Percentiles rank a stretch among this genome's conserved stretches.
These are phyloP conservation scores for Talaromyces sp. DNA, from an alignment of 2,329 filamentous ascomycete genomes.

Conservation along the genomic window DNA sequence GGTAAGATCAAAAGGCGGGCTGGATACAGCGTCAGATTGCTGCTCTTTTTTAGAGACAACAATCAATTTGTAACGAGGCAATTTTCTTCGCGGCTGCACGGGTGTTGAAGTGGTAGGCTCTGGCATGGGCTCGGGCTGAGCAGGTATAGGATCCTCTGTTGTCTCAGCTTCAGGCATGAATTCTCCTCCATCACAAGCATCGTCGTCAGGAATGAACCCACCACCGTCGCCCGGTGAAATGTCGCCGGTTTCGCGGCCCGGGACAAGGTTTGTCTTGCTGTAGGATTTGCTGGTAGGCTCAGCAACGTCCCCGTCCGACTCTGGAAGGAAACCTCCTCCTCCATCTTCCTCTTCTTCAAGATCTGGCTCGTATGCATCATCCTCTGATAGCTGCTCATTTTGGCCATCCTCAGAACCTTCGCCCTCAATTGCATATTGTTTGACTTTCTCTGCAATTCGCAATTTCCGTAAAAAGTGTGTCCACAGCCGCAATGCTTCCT, in stretches of 20 bases:
- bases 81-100: neutral
- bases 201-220: neutral
- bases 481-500: conserved; percentile 51
- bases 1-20: neutral
- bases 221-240: neutral
- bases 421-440: conserved; percentile 44
- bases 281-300: neutral
- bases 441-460: conserved; percentile 67
- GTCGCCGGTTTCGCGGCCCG: conserved; percentile 5
- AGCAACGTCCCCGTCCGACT: conserved; percentile 9
- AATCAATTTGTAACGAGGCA: conserved; percentile 6
- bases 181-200: neutral
- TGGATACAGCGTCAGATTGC: neutral
- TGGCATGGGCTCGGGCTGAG: neutral
- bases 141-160: neutral
- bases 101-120: neutral
- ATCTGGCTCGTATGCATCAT: conserved; percentile 12
- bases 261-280: neutral
- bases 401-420: conserved; percentile 30
- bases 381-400: conserved; percentile 30
- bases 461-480: conserved; percentile 57
- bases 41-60: neutral
- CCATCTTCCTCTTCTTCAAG: neutral
- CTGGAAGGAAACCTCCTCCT: conserved; percentile 25
- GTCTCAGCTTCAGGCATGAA: neutral